Conservation (phyloP, 148 eudicot genomes). For the Drosera capensis region DNA sequence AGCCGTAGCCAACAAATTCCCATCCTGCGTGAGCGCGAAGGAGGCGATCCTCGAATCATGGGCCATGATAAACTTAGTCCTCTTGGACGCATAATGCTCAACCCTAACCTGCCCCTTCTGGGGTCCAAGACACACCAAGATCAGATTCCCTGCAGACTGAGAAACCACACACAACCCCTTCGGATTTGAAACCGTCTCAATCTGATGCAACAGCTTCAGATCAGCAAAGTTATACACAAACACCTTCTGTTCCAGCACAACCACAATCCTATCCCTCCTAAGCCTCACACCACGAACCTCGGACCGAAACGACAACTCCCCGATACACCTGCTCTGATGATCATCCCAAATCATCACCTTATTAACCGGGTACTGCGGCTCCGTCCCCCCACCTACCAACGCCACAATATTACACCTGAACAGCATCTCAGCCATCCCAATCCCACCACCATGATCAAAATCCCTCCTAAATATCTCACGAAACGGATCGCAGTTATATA, state of each 20-base stretch:
- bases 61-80: conserved; percentile 81
- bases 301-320: conserved; percentile 68
- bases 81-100: conserved; percentile 64
- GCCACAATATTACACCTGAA: conserved; percentile 81
- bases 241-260: conserved; percentile 66
- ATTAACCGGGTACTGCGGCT: conserved; percentile 67
- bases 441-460: conserved; percentile 56
- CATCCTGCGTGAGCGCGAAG: conserved; percentile 66
- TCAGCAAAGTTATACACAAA: conserved; percentile 72
- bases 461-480: conserved; percentile 78
- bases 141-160: conserved; percentile 39
- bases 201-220: conserved; percentile 67
- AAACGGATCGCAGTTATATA: conserved; percentile 78
- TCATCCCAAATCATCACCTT: conserved; percentile 96
- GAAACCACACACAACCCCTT: conserved; percentile 78
- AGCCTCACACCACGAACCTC: conserved; percentile 72
- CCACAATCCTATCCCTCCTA: conserved; percentile 58
- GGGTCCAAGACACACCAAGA: conserved; percentile 71
- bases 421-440: conserved; percentile 71
- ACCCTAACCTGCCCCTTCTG: conserved; percentile 78
- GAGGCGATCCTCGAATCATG: conserved; percentile 82
- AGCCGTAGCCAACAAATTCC: conserved; percentile 52
- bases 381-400: conserved; percentile 70
- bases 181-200: conserved; percentile 70
- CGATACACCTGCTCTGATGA: conserved; percentile 72